Conservation (phyloP, 108 stramenopile species). For the Seminavis robusta region DNA sequence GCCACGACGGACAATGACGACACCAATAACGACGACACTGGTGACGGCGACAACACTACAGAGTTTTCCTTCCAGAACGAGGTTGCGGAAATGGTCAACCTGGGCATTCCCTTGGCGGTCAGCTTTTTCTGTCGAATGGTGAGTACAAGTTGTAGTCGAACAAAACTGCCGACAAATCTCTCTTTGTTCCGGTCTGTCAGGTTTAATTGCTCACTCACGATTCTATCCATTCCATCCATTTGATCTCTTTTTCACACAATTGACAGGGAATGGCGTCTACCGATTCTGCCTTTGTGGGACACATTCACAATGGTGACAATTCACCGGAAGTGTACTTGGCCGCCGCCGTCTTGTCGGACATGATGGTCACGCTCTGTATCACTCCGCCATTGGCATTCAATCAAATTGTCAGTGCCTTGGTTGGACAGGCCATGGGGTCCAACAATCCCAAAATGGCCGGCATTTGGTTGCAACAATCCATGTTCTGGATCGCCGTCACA, state of each 20-base stretch:
- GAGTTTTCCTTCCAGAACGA: neutral
- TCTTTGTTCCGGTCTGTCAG: too few relatives aligned
- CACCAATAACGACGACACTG: neutral
- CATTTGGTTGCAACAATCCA: constrained; percentile 46
- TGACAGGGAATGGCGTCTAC: constrained; percentile 79
- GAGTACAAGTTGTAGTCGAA: too few relatives aligned
- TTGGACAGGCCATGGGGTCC: constrained; percentile 44
- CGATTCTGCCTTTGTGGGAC: constrained; percentile 77
- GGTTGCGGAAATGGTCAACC: constrained; percentile 4
- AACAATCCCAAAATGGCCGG: constrained; percentile 61
- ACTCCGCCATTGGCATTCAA: constrained; percentile 54
- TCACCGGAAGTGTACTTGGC: constrained; percentile 23
- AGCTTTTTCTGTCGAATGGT: too few relatives aligned
- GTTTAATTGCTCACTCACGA: too few relatives aligned
- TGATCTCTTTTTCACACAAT: too few relatives aligned
- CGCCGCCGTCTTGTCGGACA: constrained; percentile 74
- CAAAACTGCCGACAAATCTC: too few relatives aligned
- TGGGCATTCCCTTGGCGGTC: constrained; percentile 55
- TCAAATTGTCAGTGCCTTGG: constrained; percentile 39
- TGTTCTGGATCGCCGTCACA: constrained; percentile 36
- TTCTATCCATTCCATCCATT: too few relatives aligned
- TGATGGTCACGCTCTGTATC: constrained; percentile 52
- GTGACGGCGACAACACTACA: neutral
- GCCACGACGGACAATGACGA: neutral
- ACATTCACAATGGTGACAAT: too few relatives aligned